Conservation (phyloP, 495 filamentous ascomycete species). For the Penicillium daleae region DNA sequence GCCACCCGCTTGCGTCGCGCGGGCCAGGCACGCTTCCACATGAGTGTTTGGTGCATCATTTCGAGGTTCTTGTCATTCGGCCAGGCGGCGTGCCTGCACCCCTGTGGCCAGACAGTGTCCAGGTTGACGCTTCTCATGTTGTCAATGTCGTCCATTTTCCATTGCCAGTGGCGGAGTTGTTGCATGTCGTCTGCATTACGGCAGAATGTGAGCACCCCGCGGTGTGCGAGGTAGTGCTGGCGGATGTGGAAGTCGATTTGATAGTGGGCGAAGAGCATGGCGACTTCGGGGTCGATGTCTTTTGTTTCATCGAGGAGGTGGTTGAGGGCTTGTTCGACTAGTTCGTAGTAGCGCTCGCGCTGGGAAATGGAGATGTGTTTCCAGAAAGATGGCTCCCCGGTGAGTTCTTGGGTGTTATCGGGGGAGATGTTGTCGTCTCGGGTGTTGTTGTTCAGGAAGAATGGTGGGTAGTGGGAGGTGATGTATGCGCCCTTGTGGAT, state of each 20-base stretch:
- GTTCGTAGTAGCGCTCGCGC: conserved; percentile 27
- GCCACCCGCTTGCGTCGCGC: conserved; percentile 20
- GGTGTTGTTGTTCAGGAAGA: conserved; percentile 21
- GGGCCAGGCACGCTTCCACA: conserved; percentile 31
- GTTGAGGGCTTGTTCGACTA: conserved; percentile 18
- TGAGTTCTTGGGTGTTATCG: conserved; percentile 5
- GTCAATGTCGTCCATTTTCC: conserved; percentile 23
- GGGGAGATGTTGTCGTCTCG: conserved; percentile 25
- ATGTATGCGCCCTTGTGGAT: conserved; percentile 27
- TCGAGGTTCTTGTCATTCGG: conserved; percentile 23
- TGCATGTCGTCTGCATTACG: conserved; percentile 34
- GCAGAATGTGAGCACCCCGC: conserved; percentile 32
- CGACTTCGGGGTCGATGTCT: conserved; percentile 11
- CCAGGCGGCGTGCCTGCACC: conserved; percentile 22
- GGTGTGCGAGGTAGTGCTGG: conserved; percentile 34
- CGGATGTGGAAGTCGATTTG: conserved; percentile 42
- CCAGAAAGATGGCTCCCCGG: conserved; percentile 21
- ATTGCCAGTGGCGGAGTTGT: conserved; percentile 33
- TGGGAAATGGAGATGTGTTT: conserved; percentile 23
- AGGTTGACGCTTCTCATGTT: not conserved
- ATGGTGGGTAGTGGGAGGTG: conserved; percentile 30
- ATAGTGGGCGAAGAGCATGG: conserved; percentile 36
- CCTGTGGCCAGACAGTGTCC: not conserved
- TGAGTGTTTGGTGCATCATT: conserved; percentile 26
- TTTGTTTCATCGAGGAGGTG: conserved; percentile 3